Evolutionary conservation across 257 asterid genomes (phyloP), one percentile per base, ranked within the genome.

Genomic region (Scutellaria baicalensis): DNA sequence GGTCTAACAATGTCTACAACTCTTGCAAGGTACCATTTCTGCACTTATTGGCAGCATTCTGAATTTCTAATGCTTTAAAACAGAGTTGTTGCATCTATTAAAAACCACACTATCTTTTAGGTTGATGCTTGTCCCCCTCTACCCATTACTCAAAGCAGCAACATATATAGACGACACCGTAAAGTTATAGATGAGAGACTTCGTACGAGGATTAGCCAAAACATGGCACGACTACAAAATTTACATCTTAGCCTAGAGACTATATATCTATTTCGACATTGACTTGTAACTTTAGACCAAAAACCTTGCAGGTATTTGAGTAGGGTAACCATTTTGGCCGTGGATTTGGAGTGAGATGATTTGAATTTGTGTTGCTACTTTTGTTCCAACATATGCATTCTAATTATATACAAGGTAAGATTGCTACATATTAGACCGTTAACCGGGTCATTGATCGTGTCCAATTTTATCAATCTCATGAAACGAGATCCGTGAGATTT

Each of bases 11-110:
- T 66, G 48, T 54, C 23, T 50, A 60, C 55, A 54, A 57, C 47
- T 76, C 77, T 64, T 47, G 66, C 58, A 59, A 78, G 85, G 90
- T 80, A 79, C 79, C 60, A 6, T 38, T 23, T 65, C 76, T 31
- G 10, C 59, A 51, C 58, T 23, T 51, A 39, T 11, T 54, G 4
- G 42, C 1, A 13, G n/a, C 44, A 23, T 58, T 27, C 23, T 11
- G 50, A 35, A 35, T 59, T 64, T 62, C 14, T 13, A 8, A 13
- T 39, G 14, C 35, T 11, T 27, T 16, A 49, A 14, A 39, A 31
- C 4, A 10, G 35, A 20, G 36, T 35, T 5, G 17, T 42, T 54
- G 17, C 35, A 6, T 48, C 36, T 62, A 6, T 8, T 55, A 60
- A 44, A 3, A 60, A 68, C 55, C 64, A 42, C 4, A 5, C 0